Percentiles rank a stretch among this genome's conserved stretches.
phyloP scores from a whole-genome alignment of 345 rosid species.

The Psidium friedrichsthalianum region DNA sequence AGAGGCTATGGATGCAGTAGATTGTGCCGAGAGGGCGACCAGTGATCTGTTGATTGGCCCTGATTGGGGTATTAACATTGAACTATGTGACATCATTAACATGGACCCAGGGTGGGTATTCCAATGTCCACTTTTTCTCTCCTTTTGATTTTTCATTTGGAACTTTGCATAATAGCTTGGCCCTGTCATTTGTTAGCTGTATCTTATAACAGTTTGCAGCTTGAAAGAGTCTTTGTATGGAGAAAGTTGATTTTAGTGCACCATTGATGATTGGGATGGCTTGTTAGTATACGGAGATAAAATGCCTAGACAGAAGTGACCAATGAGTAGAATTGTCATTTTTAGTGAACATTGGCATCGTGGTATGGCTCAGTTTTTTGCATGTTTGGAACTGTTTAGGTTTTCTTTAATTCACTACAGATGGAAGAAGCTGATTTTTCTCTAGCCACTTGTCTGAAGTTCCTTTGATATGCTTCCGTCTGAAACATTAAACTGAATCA shows the following conservation, averaged over 20 bases:
- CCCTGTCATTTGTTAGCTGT: background rate
- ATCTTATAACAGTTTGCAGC: background rate
- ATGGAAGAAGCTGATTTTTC: background rate
- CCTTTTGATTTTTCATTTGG: background rate
- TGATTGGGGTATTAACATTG: constrained; percentile 94
- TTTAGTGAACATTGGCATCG: background rate
- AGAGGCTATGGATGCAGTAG: constrained; percentile 52
- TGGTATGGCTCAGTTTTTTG: background rate
- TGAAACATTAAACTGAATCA: background rate
- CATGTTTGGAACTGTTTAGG: background rate
- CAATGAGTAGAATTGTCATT: background rate
- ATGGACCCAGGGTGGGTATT: constrained; percentile 69
- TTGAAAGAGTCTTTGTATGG: background rate
- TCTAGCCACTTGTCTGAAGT: background rate
- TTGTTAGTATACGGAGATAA: background rate
- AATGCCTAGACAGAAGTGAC: background rate
- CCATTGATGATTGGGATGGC: background rate
- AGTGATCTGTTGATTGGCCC: constrained; percentile 87
- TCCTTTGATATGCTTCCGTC: background rate
- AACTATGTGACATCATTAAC: constrained; percentile 83
- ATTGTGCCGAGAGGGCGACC: constrained; percentile 96
- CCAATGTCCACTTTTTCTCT: background rate
- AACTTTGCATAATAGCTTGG: background rate
- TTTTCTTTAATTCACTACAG: background rate
- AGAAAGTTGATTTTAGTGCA: background rate